These are phyloP conservation scores for Crithidia expoeki DNA, from an alignment of 208 protist genomes.

Conservation along the genomic window DNA sequence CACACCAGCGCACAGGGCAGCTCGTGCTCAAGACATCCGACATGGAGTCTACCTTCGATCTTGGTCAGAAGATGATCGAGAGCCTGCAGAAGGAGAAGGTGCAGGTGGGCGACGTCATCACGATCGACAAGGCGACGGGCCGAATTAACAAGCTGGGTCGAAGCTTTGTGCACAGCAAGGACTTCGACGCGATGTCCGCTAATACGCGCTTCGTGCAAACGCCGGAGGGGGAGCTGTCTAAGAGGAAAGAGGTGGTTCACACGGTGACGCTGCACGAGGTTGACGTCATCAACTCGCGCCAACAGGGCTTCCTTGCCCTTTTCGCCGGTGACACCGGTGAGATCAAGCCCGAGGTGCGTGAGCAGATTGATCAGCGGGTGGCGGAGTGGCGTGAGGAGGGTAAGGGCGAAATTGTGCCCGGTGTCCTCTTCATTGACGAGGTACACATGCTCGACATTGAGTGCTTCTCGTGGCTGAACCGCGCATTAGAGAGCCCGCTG, in stretches of 20 bases:
- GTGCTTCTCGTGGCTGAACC: constrained; percentile 99
- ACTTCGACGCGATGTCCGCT: constrained; percentile 95
- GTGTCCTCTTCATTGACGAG: constrained; percentile 96
- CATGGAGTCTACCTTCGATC: constrained; percentile 99
- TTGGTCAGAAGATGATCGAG: constrained; percentile 99
- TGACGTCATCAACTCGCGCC: constrained; percentile 99
- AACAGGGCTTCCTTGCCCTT: constrained; percentile 99
- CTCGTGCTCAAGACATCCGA: constrained; percentile 99
- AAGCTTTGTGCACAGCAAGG: constrained; percentile 96
- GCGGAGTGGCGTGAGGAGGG: constrained; percentile 99
- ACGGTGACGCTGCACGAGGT: constrained; percentile 99
- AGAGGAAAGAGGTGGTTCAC: constrained; percentile 99
- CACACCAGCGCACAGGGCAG: constrained; percentile 95
- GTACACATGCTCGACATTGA: constrained; percentile 99
- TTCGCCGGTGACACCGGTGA: constrained; percentile 99
- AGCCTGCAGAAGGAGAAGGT: constrained; percentile 99
- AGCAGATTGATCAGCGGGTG: constrained; percentile 99
- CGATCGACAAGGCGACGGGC: constrained; percentile 99
- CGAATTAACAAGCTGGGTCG: constrained; percentile 98
- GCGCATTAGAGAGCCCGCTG: constrained; percentile 98
- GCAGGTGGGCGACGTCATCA: constrained; percentile 98
- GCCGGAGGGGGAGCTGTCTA: constrained; percentile 99
- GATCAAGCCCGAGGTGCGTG: constrained; percentile 99
- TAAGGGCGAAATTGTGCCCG: constrained; percentile 99
- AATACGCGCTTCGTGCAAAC: constrained; percentile 97